Percentiles rank a stretch among this genome's conserved stretches.
Conservation (phyloP, 208 protist species). For the Histomonas meleagridis region DNA sequence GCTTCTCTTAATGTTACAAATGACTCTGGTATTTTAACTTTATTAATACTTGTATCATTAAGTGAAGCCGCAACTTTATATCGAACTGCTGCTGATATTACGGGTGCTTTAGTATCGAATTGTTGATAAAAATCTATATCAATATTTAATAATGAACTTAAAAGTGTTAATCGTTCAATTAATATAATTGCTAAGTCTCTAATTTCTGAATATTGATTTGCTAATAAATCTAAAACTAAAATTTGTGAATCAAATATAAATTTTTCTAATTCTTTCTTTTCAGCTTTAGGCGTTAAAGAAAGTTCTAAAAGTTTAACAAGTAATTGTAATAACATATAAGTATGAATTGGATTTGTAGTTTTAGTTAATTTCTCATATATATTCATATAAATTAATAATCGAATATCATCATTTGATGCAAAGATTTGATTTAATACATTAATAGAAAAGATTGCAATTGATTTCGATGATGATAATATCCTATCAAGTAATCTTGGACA, state of each 20-base stretch:
- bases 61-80: not conserved
- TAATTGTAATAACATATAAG: not conserved
- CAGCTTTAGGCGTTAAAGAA: not conserved
- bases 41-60: not conserved
- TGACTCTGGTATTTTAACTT: too few relatives aligned
- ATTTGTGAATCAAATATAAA: not conserved
- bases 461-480: not conserved
- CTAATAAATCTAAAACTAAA: not conserved
- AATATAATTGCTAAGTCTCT: not conserved
- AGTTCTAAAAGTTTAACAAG: not conserved
- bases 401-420: not conserved
- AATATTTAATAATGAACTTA: not conserved
- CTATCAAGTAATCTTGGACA: not conserved
- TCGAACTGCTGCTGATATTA: constrained; percentile 10
- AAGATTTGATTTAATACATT: not conserved
- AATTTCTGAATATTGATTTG: not conserved
- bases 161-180: not conserved
- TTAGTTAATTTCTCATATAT: not conserved
- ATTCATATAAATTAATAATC: not conserved
- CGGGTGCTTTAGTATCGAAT: not conserved
- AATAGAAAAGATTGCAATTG: not conserved
- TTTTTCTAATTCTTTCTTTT: not conserved
- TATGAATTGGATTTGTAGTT: not conserved
- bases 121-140: not conserved
- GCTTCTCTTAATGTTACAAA: not conserved